These are phyloP conservation scores for Talaromyces funiculosus DNA, from an alignment of 2,329 filamentous ascomycete species.

Conservation along the genomic window DNA sequence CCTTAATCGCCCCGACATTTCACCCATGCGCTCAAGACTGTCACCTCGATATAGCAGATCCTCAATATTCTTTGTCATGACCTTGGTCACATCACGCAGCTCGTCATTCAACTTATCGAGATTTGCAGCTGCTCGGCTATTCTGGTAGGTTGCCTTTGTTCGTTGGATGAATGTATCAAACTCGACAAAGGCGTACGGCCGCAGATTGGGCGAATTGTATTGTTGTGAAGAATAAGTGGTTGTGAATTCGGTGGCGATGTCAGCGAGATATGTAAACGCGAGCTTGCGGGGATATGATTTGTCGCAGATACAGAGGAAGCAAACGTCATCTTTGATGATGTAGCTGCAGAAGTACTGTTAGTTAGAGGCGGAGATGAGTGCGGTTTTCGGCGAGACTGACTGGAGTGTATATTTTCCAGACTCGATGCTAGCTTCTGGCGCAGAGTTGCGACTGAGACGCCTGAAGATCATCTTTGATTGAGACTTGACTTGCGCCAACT, in stretches of 20 bases:
- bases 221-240: slow-evolving; percentile 71
- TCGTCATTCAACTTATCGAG: slow-evolving; percentile 95
- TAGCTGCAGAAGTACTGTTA: slow-evolving; percentile 54
- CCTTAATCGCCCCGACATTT: slow-evolving; percentile 77
- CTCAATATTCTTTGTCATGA: slow-evolving; percentile 99
- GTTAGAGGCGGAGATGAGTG: background rate
- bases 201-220: slow-evolving; percentile 67
- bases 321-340: slow-evolving; percentile 72
- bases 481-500: slow-evolving; percentile 79
- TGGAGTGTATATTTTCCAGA: slow-evolving; percentile 77
- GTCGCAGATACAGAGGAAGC: slow-evolving; percentile 92
- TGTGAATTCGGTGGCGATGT: slow-evolving; percentile 85
- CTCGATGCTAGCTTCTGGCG: slow-evolving; percentile 88
- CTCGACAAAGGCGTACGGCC: slow-evolving; percentile 94
- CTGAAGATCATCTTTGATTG: slow-evolving; percentile 89
- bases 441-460: slow-evolving; percentile 79
- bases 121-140: slow-evolving; percentile 84
- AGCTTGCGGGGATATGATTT: slow-evolving; percentile 94
- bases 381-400: slow-evolving; percentile 46
- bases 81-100: slow-evolving; percentile 93
- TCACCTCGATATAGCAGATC: slow-evolving; percentile 93
- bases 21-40: slow-evolving; percentile 92
- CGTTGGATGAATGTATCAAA: slow-evolving; percentile 96
- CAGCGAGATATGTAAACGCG: slow-evolving; percentile 94
- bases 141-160: slow-evolving; percentile 90